phyloP scores from a whole-genome alignment of 108 stramenopile genomes.

The Cylindrotheca closterium region DNA sequence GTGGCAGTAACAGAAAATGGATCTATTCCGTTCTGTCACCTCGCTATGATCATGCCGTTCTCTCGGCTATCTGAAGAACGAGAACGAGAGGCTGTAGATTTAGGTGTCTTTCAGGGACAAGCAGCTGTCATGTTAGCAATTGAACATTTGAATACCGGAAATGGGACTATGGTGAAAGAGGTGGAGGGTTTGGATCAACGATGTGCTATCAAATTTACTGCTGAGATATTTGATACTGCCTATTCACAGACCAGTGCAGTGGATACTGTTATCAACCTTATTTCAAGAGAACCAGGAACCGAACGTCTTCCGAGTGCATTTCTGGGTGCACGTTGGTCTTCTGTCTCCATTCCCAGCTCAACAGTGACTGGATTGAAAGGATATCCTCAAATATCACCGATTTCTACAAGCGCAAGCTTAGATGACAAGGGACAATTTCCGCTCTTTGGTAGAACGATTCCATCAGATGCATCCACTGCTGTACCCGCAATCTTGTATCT shows the following conservation, averaged over 20 bases:
- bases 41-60: not conserved
- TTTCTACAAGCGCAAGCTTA: constrained; percentile 29
- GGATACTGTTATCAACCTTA: not conserved
- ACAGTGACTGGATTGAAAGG: constrained; percentile 44
- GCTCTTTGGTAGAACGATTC: constrained; percentile 51
- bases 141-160: constrained; percentile 50
- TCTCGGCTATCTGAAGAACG: not conserved
- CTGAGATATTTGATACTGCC: constrained; percentile 9
- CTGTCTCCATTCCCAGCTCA: constrained; percentile 45
- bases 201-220: constrained; percentile 41
- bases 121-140: constrained; percentile 39
- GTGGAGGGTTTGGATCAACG: constrained; percentile 39
- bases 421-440: constrained; percentile 42
- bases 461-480: constrained; percentile 35
- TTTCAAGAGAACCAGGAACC: not conserved
- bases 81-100: not conserved
- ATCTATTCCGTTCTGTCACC: not conserved
- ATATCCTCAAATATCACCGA: constrained; percentile 49
- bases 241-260: not conserved
- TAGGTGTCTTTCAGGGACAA: constrained; percentile 5
- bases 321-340: constrained; percentile 37
- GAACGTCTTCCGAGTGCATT: constrained; percentile 44
- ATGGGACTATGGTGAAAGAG: constrained; percentile 45
- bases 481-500: constrained; percentile 27
- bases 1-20: not conserved